phyloP scores from a whole-genome alignment of 176 grass and related monocot species.

The Zoysia pacifica region DNA sequence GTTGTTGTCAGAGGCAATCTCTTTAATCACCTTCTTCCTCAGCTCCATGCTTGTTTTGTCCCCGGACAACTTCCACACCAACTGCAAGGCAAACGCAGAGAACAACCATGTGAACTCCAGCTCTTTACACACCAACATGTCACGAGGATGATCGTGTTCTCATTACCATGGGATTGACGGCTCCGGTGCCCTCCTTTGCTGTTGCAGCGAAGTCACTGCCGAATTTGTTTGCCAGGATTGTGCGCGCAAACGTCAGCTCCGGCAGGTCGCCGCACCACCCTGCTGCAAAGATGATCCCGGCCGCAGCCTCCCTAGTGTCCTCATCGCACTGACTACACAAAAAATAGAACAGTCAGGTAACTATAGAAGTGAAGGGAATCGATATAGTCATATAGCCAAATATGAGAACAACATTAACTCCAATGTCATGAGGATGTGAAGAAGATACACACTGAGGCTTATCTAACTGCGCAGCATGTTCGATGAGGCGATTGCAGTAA shows the following conservation, averaged over 20 bases:
- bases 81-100: constrained; percentile 12
- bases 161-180: constrained; percentile 41
- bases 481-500: constrained; percentile 48
- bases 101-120: constrained; percentile 2
- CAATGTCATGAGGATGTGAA: neutral
- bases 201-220: constrained; percentile 17
- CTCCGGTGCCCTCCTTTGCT: constrained; percentile 29
- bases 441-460: constrained; percentile 26
- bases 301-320: constrained; percentile 34
- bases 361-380: neutral
- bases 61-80: constrained; percentile 48
- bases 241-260: constrained; percentile 41
- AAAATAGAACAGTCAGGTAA: neutral
- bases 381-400: neutral
- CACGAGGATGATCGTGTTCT: neutral
- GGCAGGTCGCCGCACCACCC: constrained; percentile 45
- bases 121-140: neutral
- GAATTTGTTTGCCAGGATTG: constrained; percentile 50
- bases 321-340: constrained; percentile 38
- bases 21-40: constrained; percentile 46
- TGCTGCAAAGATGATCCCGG: constrained; percentile 45
- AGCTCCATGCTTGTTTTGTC: constrained; percentile 33
- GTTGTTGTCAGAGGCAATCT: constrained; percentile 38
- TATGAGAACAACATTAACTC: neutral
- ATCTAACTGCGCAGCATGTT: constrained; percentile 29